These are phyloP conservation scores for Botrytis fabae DNA, from an alignment of 2,329 filamentous ascomycete species.

Conservation along the genomic window DNA sequence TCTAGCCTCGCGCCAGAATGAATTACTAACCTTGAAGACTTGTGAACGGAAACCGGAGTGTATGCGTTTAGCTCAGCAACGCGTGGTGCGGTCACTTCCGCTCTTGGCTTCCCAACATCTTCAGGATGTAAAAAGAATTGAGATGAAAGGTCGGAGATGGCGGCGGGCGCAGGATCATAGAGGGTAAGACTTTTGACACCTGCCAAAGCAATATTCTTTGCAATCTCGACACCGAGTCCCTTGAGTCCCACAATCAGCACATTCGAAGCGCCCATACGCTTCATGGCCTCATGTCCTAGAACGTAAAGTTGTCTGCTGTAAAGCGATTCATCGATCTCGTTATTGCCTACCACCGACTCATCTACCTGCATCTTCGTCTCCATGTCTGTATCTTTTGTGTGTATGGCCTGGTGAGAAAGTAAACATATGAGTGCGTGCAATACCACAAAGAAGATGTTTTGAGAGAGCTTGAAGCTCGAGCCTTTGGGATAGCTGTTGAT, in stretches of 20 bases:
- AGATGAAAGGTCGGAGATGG: slow-evolving; percentile 86
- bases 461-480: slow-evolving; percentile 12
- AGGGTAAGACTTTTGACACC: slow-evolving; percentile 97
- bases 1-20: not conserved
- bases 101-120: slow-evolving; percentile 91
- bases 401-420: slow-evolving; percentile 36
- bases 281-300: slow-evolving; percentile 83
- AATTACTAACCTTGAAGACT: slow-evolving; percentile 52
- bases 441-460: not conserved
- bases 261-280: slow-evolving; percentile 96
- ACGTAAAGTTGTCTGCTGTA: slow-evolving; percentile 75
- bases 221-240: slow-evolving; percentile 94
- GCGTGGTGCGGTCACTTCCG: slow-evolving; percentile 80
- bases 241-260: slow-evolving; percentile 89
- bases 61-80: slow-evolving; percentile 96
- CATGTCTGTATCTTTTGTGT: slow-evolving; percentile 59
- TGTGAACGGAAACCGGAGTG: slow-evolving; percentile 81
- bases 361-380: slow-evolving; percentile 67
- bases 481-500: slow-evolving; percentile 13
- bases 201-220: slow-evolving; percentile 97
- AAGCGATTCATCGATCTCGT: slow-evolving; percentile 70
- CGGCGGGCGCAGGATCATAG: slow-evolving; percentile 81
- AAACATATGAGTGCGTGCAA: slow-evolving; percentile 10
- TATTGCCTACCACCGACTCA: slow-evolving; percentile 54
- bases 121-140: slow-evolving; percentile 92